Percentiles rank a stretch among this genome's conserved stretches.
Conservation (phyloP, 176 grass and related monocot genomes). For the Carex parvula region DNA sequence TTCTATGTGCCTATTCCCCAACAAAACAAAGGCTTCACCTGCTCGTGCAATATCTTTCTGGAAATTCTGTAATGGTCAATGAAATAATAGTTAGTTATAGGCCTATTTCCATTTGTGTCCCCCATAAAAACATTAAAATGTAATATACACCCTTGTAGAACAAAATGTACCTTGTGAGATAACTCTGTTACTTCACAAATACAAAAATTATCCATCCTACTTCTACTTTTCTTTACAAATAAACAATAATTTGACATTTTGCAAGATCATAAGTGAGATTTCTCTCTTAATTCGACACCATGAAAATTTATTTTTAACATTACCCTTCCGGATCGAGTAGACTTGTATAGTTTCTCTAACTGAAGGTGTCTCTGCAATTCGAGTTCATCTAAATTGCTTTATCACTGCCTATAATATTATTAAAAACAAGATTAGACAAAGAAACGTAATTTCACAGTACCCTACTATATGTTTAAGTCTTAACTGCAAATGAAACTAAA, state of each 20-base stretch:
- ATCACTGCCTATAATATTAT: constrained; percentile 68
- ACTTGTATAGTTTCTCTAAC: constrained; percentile 88
- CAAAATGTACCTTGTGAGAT: not conserved
- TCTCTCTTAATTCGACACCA: not conserved
- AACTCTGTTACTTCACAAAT: not conserved
- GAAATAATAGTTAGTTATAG: constrained; percentile 3
- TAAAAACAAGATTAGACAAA: not conserved
- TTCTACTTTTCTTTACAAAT: not conserved
- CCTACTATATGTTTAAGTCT: not conserved
- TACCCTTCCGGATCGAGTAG: constrained; percentile 95
- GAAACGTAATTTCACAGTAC: not conserved
- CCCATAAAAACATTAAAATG: not conserved
- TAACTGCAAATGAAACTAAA: not conserved
- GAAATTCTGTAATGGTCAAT: constrained; percentile 57
- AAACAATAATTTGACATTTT: not conserved
- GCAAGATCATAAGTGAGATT: not conserved
- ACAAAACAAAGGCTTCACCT: constrained; percentile 58
- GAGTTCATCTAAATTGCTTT: constrained; percentile 95
- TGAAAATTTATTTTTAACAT: not conserved
- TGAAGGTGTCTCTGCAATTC: constrained; percentile 91
- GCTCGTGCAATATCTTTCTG: constrained; percentile 88
- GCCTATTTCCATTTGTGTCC: not conserved
- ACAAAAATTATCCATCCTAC: not conserved
- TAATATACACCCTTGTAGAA: not conserved
- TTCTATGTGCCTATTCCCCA: constrained; percentile 76